A percentile compares a stretch with the other conserved stretches of the same genome.
Conservation (phyloP, 305 asterid genomes). For the Fraxinus albicans region DNA sequence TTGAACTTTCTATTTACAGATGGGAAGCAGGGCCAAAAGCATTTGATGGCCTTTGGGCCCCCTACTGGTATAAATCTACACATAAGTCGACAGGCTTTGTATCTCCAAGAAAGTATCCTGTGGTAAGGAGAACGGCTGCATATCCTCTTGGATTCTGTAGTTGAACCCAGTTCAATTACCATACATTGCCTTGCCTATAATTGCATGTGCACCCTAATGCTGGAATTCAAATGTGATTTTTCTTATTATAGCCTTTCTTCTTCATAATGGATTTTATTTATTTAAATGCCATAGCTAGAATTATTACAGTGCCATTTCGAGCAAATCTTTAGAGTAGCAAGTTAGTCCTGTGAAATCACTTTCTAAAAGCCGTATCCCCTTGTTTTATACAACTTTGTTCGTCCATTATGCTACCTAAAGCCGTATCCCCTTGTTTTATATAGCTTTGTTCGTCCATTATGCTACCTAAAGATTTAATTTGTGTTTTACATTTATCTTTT, state of each 20-base stretch:
- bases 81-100: constrained; percentile 46
- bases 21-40: constrained; percentile 53
- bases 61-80: constrained; percentile 47
- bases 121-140: constrained; percentile 32
- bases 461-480: background rate
- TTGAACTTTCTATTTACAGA: constrained; percentile 30
- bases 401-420: background rate
- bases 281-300: background rate
- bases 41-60: constrained; percentile 55
- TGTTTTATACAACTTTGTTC: background rate
- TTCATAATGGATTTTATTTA: background rate
- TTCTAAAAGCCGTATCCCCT: background rate
- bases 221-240: background rate
- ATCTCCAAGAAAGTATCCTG: constrained; percentile 37
- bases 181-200: background rate
- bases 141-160: constrained; percentile 7
- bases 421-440: background rate
- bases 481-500: background rate
- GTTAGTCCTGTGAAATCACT: background rate
- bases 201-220: background rate
- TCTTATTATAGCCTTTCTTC: background rate
- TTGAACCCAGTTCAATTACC: background rate
- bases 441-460: background rate
- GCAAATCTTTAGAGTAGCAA: background rate
- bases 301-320: background rate